Conservation (phyloP, 169 alveolate genomes). For the Cryptosporidium ryanae region DNA sequence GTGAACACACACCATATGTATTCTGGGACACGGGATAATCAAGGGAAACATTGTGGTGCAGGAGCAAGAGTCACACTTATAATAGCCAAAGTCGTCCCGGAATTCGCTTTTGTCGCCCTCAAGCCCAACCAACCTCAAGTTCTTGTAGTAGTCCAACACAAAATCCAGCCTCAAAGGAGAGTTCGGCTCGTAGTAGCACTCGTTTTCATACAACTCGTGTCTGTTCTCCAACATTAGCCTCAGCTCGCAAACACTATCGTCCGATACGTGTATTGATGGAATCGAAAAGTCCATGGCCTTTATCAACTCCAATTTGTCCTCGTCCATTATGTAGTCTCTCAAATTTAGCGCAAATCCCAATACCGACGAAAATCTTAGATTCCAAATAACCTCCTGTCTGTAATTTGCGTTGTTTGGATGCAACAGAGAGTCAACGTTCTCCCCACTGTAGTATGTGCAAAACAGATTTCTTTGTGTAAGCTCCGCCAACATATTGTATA, state of each 20-base stretch:
- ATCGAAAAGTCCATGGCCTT: constrained; percentile 20
- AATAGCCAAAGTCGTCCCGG: neutral
- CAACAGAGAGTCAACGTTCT: constrained; percentile 60
- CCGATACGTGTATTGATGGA: constrained; percentile 22
- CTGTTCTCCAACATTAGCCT: constrained; percentile 26
- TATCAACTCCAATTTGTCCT: constrained; percentile 22
- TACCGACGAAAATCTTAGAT: constrained; percentile 58
- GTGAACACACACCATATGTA: constrained; percentile 50
- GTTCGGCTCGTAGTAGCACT: constrained; percentile 11
- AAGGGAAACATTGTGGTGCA: constrained; percentile 24
- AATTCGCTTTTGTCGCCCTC: neutral
- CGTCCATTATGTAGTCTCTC: constrained; percentile 43
- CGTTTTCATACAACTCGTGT: constrained; percentile 45
- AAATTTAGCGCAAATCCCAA: constrained; percentile 63
- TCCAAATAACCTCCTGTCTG: constrained; percentile 69
- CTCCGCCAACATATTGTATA: constrained; percentile 36
- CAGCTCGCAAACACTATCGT: constrained; percentile 11
- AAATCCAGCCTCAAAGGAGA: constrained; percentile 25
- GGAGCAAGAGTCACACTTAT: constrained; percentile 47
- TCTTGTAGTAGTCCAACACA: constrained; percentile 20
- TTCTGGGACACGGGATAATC: constrained; percentile 46
- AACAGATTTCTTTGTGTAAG: constrained; percentile 60
- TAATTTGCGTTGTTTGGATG: constrained; percentile 48
- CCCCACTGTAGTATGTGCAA: constrained; percentile 46
- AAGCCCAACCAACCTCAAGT: neutral